A percentile compares a stretch with the other conserved stretches of the same genome.
Conservation (phyloP, 768 basidiomycete genomes). For the Lactarius evosmus region DNA sequence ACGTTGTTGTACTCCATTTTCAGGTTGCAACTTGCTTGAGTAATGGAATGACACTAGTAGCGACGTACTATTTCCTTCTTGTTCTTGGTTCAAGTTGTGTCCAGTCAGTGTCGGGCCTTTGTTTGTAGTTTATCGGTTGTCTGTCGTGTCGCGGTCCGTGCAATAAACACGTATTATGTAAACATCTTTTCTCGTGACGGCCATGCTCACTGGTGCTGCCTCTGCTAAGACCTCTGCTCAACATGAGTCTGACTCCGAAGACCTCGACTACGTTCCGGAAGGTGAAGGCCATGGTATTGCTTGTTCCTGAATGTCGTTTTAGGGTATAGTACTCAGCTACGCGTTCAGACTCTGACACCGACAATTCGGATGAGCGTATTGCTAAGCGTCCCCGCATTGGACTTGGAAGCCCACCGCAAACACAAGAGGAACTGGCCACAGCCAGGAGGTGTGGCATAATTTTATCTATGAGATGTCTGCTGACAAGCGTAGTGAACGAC, state of each 20-base stretch:
- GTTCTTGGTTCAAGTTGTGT: neutral
- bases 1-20: conserved; percentile 56
- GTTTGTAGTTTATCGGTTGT: neutral
- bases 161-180: conserved; percentile 21
- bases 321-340: neutral
- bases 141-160: too few species aligned
- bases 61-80: neutral
- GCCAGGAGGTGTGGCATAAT: conserved; percentile 36
- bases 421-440: conserved; percentile 42
- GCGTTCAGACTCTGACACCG: conserved; percentile 34
- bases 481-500: conserved; percentile 46
- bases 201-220: too few species aligned
- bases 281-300: conserved; percentile 36
- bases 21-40: conserved; percentile 39
- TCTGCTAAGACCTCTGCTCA: conserved; percentile 20
- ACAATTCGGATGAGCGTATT: conserved; percentile 40
- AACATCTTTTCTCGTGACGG: conserved; percentile 2
- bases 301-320: neutral
- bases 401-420: conserved; percentile 27
- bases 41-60: neutral
- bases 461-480: conserved; percentile 8
- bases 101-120: neutral
- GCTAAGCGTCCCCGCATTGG: conserved; percentile 37
- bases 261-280: conserved; percentile 66
- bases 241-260: conserved; percentile 57